Evolutionary conservation across 2,329 filamentous ascomycete species (phyloP), one percentile per base, ranked within the genome.

Genomic region (Sarocladiaceae sp.): DNA sequence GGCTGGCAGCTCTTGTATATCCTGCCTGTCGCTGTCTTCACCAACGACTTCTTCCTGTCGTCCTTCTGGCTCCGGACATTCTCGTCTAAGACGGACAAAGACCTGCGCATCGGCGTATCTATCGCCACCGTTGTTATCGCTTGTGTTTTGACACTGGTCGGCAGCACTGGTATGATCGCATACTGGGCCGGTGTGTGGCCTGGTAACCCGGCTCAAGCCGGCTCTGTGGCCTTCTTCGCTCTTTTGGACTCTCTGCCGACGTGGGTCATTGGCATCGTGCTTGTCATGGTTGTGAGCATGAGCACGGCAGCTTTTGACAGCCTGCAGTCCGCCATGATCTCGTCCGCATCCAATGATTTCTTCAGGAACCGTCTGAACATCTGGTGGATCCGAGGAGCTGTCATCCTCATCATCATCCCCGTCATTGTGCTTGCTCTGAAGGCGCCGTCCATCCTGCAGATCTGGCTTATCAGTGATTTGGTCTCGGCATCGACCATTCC

Each of bases 1-100:
- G 90, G 90, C 52, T 94, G 90, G 88, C 89, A 94, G 68, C 79
- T 94, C 13, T 73, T 94, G 31, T 94, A 93, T 71, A 93, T 94
- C 58, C 77, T 94, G 1, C 88, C 90, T 0, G 79, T 94, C 5
- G 89, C 89, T 40, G 80, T 94, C 57, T 64, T 92, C 52, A 92
- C 88, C 54, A 94, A 93, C 71, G 85, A 92, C 73, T 92, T 94
- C 75, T 94, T 94, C 73, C 75, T 94, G 39, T 90, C 87, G 28
- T 86, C 83, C 58, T 91, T 90, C 69, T 94, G 89, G 89, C 80
- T 93, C 66, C 85, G 89, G 49, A 88, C 88, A 4, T 94, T 94
- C 62, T 86, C 88, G 17, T 87, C 87, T 50, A 86, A 81, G 66
- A 89, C 86, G 0, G 88, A 94, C 74, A 84, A 79, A 61, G 88